Evolutionary conservation across 805 yeast genomes (phyloP).

Genomic region (Clavispora asparagi): DNA sequence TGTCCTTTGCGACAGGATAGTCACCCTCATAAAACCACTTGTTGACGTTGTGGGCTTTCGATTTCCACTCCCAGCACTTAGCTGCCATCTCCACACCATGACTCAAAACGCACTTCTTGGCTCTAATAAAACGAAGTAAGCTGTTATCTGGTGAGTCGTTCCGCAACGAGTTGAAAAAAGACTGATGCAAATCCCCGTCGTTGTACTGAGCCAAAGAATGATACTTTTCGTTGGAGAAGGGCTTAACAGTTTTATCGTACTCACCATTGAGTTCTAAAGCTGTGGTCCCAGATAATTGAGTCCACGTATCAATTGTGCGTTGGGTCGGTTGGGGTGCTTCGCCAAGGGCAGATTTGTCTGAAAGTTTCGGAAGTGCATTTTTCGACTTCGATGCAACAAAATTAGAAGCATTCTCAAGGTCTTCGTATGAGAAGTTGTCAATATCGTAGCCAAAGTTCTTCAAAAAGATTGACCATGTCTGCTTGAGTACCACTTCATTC

Average conservation of each 20-base stretch:
- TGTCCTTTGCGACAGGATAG: constrained; percentile 5
- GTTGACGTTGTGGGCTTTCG: constrained; percentile 19
- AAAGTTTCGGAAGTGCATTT: constrained; percentile 9
- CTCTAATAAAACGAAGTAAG: constrained; percentile 15
- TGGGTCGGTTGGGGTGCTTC: constrained; percentile 8
- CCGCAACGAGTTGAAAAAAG: constrained; percentile 8
- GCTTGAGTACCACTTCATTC: constrained; percentile 62
- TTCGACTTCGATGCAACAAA: constrained; percentile 10
- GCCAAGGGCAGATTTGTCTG: constrained; percentile 6
- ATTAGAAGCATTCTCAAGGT: constrained; percentile 6
- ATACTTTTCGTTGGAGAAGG: constrained; percentile 4
- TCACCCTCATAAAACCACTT: constrained; percentile 16
- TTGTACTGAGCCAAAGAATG: constrained; percentile 7
- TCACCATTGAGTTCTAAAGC: constrained; percentile 5
- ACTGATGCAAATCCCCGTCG: constrained; percentile 12
- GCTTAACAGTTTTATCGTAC: constrained; percentile 8
- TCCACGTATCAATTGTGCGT: constrained; percentile 5
- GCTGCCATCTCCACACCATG: constrained; percentile 10
- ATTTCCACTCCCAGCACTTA: constrained; percentile 13
- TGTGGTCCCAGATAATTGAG: constrained; percentile 7
- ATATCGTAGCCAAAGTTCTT: constrained; percentile 28
- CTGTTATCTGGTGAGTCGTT: constrained; percentile 14
- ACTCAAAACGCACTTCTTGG: constrained; percentile 13
- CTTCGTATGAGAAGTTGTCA: constrained; percentile 7
- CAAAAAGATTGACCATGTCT: constrained; percentile 63